Evolutionary conservation across 345 rosid genomes (phyloP), one percentile per base, ranked within the genome.

Genomic region (Pseudoturritis turrita): DNA sequence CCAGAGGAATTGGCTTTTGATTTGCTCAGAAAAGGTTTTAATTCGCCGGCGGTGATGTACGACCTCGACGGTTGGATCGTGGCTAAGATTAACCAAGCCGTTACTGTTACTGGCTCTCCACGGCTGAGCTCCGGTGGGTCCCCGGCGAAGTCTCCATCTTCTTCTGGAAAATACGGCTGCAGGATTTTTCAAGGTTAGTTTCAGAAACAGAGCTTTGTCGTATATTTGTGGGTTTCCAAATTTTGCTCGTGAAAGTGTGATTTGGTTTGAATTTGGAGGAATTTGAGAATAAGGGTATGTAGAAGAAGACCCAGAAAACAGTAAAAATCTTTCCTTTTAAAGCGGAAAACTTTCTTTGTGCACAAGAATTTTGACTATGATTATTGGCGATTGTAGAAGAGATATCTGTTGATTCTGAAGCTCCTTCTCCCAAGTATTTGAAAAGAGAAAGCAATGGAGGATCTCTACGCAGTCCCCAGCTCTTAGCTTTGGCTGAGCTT

Each of bases 401-500:
- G 43, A 60, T 75, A 5, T 60, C 62, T 59, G 13, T 21, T 60
- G 68, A 66, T 40, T 41, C 62, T 29, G 62, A 59, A 67, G 68
- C 61, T 60, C 68, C 55, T 40, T 66, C 73, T 28, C 58, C 26
- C 0, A 63, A 73, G 37, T 26, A 39, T 68, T 23, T 43, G 64
- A 58, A 53, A 53, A 47, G 50, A 41, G 65, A 75, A 68, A 7
- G 1, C 13, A 19, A 54, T 21, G 58, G 46, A 62, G 46, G 65
- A n/a, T 76, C 71, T 37, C 13, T 23, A 9, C 50, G 36, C 35
- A 78, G 66, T 45, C 73, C 87, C 3, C 83, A 81, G 69, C 58
- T 81, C 8, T 45, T 74, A 47, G 91, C 90, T 6, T 76, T 87
- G 58, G 77, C 85, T 10, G 88, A 85, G 17, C 89, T 87, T 1